Evolutionary conservation across 805 yeast species (phyloP).

Genomic region (Yamadazyma scolyti): DNA sequence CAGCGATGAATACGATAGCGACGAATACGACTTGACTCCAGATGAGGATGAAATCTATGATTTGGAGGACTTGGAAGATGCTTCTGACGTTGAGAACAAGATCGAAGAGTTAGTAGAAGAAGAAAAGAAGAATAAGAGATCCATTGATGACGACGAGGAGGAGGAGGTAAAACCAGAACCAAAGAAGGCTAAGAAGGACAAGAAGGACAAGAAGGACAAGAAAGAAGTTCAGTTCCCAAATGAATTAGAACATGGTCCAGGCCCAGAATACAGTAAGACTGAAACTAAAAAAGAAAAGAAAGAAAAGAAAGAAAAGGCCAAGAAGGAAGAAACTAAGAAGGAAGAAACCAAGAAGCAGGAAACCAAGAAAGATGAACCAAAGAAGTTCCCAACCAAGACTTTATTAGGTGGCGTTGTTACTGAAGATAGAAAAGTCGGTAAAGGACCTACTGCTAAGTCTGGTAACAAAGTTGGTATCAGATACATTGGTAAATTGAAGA

Average conservation of each 20-base stretch:
- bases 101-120: constrained; percentile 71
- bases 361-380: constrained; percentile 19
- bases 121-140: constrained; percentile 38
- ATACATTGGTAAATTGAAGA: constrained; percentile 95
- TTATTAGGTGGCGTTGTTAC: constrained; percentile 89
- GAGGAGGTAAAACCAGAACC: constrained; percentile 21
- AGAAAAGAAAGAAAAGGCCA: constrained; percentile 22
- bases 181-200: constrained; percentile 27
- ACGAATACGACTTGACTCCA: constrained; percentile 66
- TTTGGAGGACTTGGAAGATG: constrained; percentile 64
- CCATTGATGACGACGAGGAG: constrained; percentile 30
- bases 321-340: constrained; percentile 22
- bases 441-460: constrained; percentile 82
- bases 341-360: constrained; percentile 21
- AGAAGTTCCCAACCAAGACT: constrained; percentile 66
- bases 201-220: constrained; percentile 48
- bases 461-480: constrained; percentile 93
- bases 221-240: constrained; percentile 80
- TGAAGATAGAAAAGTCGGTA: constrained; percentile 90
- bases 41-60: constrained; percentile 74
- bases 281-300: constrained; percentile 22
- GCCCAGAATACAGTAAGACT: constrained; percentile 32
- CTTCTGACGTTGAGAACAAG: constrained; percentile 66
- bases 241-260: constrained; percentile 93
- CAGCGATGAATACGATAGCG: constrained; percentile 38